Conservation (phyloP, 1,139 yeast genomes). For the Blastobotrys aristatus region DNA sequence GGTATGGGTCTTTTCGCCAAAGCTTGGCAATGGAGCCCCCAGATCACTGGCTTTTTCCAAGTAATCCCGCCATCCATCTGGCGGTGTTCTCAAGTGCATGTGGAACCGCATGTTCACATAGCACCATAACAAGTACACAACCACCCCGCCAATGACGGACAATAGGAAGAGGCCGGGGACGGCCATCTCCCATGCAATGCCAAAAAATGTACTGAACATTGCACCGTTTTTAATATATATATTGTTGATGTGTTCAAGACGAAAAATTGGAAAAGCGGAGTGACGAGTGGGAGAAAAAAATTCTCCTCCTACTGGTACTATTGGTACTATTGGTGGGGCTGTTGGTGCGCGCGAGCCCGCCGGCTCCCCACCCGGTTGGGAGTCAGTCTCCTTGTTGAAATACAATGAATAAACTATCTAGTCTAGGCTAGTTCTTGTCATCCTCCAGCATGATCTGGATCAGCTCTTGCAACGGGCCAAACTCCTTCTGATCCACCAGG, state of each 20-base stretch:
- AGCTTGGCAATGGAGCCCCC: slow-evolving; percentile 27
- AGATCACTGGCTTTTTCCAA: slow-evolving; percentile 27
- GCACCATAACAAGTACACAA: slow-evolving; percentile 15
- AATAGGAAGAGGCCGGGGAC: background rate
- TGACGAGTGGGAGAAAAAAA: no score
- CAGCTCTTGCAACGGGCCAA: slow-evolving; percentile 86
- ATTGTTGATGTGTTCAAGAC: no score
- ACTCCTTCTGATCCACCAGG: slow-evolving; percentile 71
- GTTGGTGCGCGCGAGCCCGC: no score
- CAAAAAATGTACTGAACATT: background rate
- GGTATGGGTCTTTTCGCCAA: slow-evolving; percentile 33
- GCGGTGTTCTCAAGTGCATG: slow-evolving; percentile 30
- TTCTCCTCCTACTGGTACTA: no score
- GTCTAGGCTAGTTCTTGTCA: slow-evolving; percentile 22
- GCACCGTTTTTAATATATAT: background rate
- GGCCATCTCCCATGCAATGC: background rate
- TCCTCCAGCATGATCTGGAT: slow-evolving; percentile 60
- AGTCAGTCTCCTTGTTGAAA: no score
- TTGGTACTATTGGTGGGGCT: no score
- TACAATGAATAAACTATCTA: no score
- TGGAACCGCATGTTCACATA: slow-evolving; percentile 11
- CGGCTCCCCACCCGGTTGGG: no score
- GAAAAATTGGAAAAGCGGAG: no score
- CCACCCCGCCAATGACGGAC: slow-evolving; percentile 11
- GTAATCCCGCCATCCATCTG: slow-evolving; percentile 27